Percentiles rank a stretch among this genome's conserved stretches.
phyloP scores from a whole-genome alignment of 2,329 filamentous ascomycete genomes.

The Dothiorella sarmentorum region DNA sequence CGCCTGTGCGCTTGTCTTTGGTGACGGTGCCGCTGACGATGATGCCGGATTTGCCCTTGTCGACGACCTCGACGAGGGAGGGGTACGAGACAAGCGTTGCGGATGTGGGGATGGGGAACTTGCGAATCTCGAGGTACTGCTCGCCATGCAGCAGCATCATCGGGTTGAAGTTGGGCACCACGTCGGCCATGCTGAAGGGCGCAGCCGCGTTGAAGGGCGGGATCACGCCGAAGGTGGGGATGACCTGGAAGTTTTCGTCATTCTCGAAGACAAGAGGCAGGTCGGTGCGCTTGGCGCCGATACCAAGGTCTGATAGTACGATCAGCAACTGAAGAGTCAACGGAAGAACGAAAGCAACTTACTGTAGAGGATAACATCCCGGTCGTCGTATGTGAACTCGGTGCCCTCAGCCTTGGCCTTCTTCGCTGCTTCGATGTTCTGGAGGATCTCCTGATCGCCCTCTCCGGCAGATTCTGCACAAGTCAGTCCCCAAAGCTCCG shows the following conservation, averaged over 20 bases:
- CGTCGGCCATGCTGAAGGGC: slow-evolving; percentile 74
- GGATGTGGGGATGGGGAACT: slow-evolving; percentile 85
- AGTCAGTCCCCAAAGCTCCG: neutral
- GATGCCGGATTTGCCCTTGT: slow-evolving; percentile 89
- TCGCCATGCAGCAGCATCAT: slow-evolving; percentile 99
- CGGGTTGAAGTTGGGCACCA: slow-evolving; percentile 93
- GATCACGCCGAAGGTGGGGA: slow-evolving; percentile 94
- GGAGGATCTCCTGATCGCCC: slow-evolving; percentile 53
- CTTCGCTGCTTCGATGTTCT: slow-evolving; percentile 74
- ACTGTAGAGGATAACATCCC: slow-evolving; percentile 88
- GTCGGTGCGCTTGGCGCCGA: slow-evolving; percentile 88
- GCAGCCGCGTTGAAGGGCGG: slow-evolving; percentile 83
- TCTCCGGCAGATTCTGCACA: slow-evolving; percentile 15
- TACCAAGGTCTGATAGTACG: slow-evolving; percentile 61
- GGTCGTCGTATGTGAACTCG: slow-evolving; percentile 78
- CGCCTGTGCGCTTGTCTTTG: slow-evolving; percentile 76
- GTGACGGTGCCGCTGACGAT: slow-evolving; percentile 78
- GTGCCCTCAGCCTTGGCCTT: slow-evolving; percentile 68
- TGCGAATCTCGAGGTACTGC: slow-evolving; percentile 92
- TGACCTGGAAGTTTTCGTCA: slow-evolving; percentile 83
- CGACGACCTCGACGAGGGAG: slow-evolving; percentile 86
- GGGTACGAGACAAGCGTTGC: slow-evolving; percentile 72
- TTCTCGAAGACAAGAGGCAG: slow-evolving; percentile 88
- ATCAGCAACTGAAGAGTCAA: slow-evolving; percentile 23
- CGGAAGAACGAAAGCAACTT: slow-evolving; percentile 21